Evolutionary conservation across 2,329 filamentous ascomycete species (phyloP).

Genomic region (Penicillium sclerotiorum): DNA sequence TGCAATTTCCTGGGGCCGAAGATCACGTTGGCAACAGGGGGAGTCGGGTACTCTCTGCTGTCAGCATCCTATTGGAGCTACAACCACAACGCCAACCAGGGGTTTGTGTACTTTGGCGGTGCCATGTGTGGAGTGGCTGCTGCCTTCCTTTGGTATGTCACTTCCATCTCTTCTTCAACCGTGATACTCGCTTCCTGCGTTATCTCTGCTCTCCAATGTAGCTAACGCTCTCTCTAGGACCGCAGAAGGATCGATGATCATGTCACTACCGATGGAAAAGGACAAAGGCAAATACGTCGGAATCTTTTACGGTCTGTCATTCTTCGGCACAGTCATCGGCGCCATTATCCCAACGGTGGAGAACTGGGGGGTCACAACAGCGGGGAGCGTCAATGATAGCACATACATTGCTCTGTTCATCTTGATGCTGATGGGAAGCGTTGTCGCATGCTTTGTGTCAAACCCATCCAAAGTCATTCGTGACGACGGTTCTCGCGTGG

Average conservation of each 20-base stretch:
- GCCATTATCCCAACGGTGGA: slow-evolving; percentile 42
- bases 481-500: slow-evolving; percentile 62
- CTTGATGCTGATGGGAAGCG: slow-evolving; percentile 67
- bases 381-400: slow-evolving; percentile 52
- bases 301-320: slow-evolving; percentile 87
- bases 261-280: slow-evolving; percentile 75
- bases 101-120: slow-evolving; percentile 72
- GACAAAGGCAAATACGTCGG: slow-evolving; percentile 80
- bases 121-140: slow-evolving; percentile 77
- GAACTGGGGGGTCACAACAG: slow-evolving; percentile 26
- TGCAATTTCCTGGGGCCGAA: slow-evolving; percentile 75
- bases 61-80: slow-evolving; percentile 70
- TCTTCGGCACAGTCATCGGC: slow-evolving; percentile 78
- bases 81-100: slow-evolving; percentile 67
- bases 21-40: slow-evolving; percentile 69
- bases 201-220: neutral
- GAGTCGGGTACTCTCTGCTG: slow-evolving; percentile 76
- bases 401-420: slow-evolving; percentile 75
- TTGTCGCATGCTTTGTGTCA: slow-evolving; percentile 64
- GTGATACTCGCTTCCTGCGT: neutral
- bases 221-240: slow-evolving; percentile 47
- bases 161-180: neutral
- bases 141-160: slow-evolving; percentile 67
- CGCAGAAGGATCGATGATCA: slow-evolving; percentile 83
- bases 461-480: slow-evolving; percentile 68